Percentiles rank a stretch among this genome's conserved stretches.
phyloP scores from a whole-genome alignment of 805 yeast genomes.

The Ogataea trehalophila region DNA sequence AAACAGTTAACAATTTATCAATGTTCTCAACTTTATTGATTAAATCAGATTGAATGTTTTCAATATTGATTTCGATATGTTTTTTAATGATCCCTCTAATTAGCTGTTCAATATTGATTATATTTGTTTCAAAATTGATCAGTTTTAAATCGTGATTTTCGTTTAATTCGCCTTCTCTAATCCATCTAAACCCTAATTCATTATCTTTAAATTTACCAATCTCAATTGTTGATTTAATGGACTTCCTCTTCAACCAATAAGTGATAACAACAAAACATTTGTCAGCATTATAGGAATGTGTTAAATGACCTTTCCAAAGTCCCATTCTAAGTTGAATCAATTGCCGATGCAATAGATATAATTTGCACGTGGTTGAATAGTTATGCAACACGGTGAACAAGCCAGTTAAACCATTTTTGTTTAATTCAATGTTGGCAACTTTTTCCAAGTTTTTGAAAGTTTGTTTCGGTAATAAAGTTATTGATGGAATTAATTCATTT shows the following conservation, averaged over 20 bases:
- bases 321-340: slow-evolving; percentile 45
- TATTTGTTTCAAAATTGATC: slow-evolving; percentile 29
- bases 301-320: slow-evolving; percentile 56
- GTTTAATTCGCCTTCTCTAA: slow-evolving; percentile 42
- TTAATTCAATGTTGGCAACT: slow-evolving; percentile 49
- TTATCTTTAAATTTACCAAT: slow-evolving; percentile 49
- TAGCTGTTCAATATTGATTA: slow-evolving; percentile 34
- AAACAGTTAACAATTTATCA: slow-evolving; percentile 27
- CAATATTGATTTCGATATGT: slow-evolving; percentile 36
- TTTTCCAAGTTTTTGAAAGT: slow-evolving; percentile 45
- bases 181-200: slow-evolving; percentile 56
- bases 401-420: slow-evolving; percentile 41
- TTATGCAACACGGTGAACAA: slow-evolving; percentile 53
- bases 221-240: slow-evolving; percentile 51
- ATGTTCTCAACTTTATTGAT: slow-evolving; percentile 24
- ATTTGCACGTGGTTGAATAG: slow-evolving; percentile 60
- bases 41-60: slow-evolving; percentile 28
- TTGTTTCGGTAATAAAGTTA: slow-evolving; percentile 26
- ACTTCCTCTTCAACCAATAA: slow-evolving; percentile 59
- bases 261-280: slow-evolving; percentile 49
- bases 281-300: slow-evolving; percentile 52
- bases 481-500: slow-evolving; percentile 24
- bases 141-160: slow-evolving; percentile 26
- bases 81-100: slow-evolving; percentile 34
- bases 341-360: slow-evolving; percentile 56